These are phyloP conservation scores for Lactifluus echinatus DNA, from an alignment of 768 basidiomycete genomes.

Conservation along the genomic window DNA sequence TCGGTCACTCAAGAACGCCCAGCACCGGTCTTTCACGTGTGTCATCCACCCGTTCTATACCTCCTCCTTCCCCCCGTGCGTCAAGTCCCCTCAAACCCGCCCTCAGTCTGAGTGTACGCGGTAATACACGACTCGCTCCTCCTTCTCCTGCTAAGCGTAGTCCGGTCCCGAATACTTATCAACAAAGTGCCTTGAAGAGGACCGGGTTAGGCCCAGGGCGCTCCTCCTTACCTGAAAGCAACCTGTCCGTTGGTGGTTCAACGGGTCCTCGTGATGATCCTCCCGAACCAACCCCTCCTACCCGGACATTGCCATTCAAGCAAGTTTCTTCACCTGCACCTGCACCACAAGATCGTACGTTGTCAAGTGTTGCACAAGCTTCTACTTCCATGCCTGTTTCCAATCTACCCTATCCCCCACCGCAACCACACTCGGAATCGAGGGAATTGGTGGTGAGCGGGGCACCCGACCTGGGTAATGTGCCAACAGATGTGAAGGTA, in stretches of 20 bases:
- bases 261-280: conserved; percentile 26
- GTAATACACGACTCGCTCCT: conserved; percentile 18
- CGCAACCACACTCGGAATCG: conserved; percentile 2
- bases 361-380: conserved; percentile 8
- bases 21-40: conserved; percentile 14
- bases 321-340: conserved; percentile 31
- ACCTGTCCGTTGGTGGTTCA: conserved; percentile 25
- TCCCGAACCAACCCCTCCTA: conserved; percentile 22
- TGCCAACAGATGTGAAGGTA: background rate
- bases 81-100: conserved; percentile 8
- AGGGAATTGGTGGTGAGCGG: background rate
- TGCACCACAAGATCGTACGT: conserved; percentile 8
- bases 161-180: conserved; percentile 7
- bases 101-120: conserved; percentile 15
- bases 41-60: conserved; percentile 14
- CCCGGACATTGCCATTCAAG: conserved; percentile 21
- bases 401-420: background rate
- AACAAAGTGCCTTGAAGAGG: conserved; percentile 6
- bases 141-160: conserved; percentile 54
- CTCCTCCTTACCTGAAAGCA: conserved; percentile 29
- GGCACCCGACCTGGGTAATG: background rate
- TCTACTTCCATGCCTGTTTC: conserved; percentile 7
- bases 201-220: conserved; percentile 33
- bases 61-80: conserved; percentile 16
- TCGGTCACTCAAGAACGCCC: conserved; percentile 12